phyloP scores from a whole-genome alignment of 352 stramenopile species.

The Phytophthora palmivora region DNA sequence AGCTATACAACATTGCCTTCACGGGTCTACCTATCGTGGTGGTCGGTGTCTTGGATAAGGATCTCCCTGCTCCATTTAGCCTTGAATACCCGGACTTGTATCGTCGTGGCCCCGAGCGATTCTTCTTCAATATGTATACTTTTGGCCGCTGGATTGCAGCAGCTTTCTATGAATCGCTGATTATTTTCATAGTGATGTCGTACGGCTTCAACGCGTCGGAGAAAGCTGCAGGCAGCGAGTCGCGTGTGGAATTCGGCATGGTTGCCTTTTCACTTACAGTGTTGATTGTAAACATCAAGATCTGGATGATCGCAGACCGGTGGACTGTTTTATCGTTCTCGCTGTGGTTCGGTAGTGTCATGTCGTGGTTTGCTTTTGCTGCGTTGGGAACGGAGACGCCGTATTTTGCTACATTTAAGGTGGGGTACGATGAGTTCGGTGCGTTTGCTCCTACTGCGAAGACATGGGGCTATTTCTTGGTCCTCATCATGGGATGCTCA shows the following conservation, averaged over 20 bases:
- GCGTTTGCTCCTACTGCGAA: constrained; percentile 63
- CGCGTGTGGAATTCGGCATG: constrained; percentile 85
- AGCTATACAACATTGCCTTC: constrained; percentile 96
- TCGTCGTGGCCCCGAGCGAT: constrained; percentile 63
- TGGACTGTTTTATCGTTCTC: constrained; percentile 72
- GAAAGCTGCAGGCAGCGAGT: constrained; percentile 62
- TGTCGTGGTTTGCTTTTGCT: constrained; percentile 76
- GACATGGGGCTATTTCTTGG: constrained; percentile 66
- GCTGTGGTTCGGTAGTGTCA: constrained; percentile 69
- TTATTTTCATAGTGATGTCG: constrained; percentile 85
- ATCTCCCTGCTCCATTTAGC: constrained; percentile 78
- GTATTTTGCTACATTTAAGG: constrained; percentile 72
- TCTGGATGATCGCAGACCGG: constrained; percentile 82
- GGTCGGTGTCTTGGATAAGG: constrained; percentile 85
- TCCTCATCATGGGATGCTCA: constrained; percentile 72
- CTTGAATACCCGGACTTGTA: constrained; percentile 85
- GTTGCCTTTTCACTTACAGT: constrained; percentile 93
- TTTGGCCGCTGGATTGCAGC: constrained; percentile 83
- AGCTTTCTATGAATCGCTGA: constrained; percentile 78
- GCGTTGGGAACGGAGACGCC: constrained; percentile 58
- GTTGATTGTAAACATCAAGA: constrained; percentile 95
- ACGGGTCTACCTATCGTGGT: constrained; percentile 93
- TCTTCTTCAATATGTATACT: constrained; percentile 84
- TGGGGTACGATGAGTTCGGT: constrained; percentile 84
- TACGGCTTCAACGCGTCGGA: constrained; percentile 81